Conservation (phyloP, 768 basidiomycete species). For the Pleurotus eryngii region DNA sequence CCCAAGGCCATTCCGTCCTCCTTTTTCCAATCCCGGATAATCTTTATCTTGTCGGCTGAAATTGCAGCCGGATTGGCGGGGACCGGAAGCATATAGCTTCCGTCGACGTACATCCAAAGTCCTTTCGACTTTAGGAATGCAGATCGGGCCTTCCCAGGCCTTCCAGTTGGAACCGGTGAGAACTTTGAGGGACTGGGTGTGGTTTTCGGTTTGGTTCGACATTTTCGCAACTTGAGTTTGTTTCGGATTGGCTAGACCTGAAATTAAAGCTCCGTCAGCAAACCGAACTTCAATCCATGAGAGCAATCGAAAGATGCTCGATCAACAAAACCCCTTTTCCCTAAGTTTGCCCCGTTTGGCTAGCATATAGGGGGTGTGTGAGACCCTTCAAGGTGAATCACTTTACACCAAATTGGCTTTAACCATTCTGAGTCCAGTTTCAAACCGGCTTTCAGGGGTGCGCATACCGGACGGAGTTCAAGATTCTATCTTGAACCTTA, state of each 20-base stretch:
- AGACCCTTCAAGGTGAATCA: not conserved
- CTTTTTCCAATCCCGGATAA: not conserved
- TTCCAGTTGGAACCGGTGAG: not conserved
- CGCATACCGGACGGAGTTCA: not conserved
- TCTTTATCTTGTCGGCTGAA: not conserved
- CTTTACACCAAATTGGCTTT: not conserved
- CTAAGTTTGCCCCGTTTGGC: not conserved
- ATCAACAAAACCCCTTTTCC: not conserved
- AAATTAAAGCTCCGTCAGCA: not conserved
- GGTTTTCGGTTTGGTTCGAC: not conserved
- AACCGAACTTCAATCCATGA: not conserved
- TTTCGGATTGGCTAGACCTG: not conserved
- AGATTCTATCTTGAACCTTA: too few relatives aligned
- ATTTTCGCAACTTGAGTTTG: not conserved
- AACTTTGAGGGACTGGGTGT: not conserved
- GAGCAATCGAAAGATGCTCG: not conserved
- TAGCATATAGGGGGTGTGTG: not conserved
- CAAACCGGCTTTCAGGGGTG: not conserved
- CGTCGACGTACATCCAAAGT: not conserved
- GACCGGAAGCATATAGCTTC: not conserved
- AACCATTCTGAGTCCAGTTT: not conserved
- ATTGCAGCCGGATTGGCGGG: not conserved
- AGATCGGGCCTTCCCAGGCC: not conserved
- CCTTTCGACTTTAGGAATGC: not conserved
- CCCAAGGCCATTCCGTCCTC: not conserved